Evolutionary conservation across 2,329 filamentous ascomycete species (phyloP), one percentile per base, ranked within the genome.

Genomic region (Neopestalotiopsis rosae): DNA sequence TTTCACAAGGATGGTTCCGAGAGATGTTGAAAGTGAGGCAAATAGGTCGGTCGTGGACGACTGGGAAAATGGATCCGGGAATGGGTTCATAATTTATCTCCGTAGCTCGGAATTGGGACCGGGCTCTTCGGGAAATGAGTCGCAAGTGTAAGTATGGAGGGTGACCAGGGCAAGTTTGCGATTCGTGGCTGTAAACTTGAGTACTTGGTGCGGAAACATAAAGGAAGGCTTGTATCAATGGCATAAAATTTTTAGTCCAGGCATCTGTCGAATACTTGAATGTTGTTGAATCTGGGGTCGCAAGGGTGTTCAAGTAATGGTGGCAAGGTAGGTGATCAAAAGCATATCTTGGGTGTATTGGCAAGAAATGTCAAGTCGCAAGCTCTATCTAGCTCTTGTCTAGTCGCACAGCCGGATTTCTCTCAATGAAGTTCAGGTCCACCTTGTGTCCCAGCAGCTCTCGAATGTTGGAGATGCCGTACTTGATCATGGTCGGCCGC

Each of bases 401-500:
- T 79, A 98, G 85, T 80, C 95, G 88, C 70, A 98, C 95, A 24
- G 95, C 96, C 12, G 95, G 91, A 82, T 97, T 98, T 74, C 87
- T 90, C 85, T 97, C 92, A 74, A 99, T 94, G 84, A 98, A 98
- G 77, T 90, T 90, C 78, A 98, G 83, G 82, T 98, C 95, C 57
- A 98, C 95, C 85, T 97, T 97, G 85, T 99, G 95, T 14, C 95
- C 95, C 67, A 99, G 85, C 77, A 98, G 83, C 82, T 97, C 94
- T 75, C 95, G 90, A 76, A 98, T 98, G 81, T 98, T 98, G 77
- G 89, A 93, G 71, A 94, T 94, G 76, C 88, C 90, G 80, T 92
- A 97, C 88, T 97, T 96, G 84, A 98, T 97, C 96, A 98, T 99
- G 12, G 96, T 98, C 69, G 96, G 96, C 76, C 96, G 85, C 86